These are phyloP conservation scores for Gracilaria domingensis DNA, from an alignment of 23 red algal genomes.

Conservation along the genomic window DNA sequence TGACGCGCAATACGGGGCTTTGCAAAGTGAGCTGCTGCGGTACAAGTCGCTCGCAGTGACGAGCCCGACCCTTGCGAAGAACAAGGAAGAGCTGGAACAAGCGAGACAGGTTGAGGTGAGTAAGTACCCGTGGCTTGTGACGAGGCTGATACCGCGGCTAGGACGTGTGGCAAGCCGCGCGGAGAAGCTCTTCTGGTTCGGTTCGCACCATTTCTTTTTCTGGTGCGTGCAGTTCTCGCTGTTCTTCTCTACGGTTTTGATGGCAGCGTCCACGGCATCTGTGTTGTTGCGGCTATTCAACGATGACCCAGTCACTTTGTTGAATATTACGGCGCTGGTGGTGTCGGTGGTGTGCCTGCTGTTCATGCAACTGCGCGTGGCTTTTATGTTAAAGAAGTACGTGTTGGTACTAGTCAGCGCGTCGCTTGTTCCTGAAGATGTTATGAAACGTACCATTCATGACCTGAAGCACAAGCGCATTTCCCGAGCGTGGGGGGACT, in stretches of 20 bases:
- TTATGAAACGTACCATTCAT: conserved; percentile 41
- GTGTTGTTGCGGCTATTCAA: conserved; percentile 2
- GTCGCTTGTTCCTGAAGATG: conserved; percentile 41
- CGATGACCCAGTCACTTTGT: neutral
- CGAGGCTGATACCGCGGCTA: conserved; percentile 61
- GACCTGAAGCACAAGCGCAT: conserved; percentile 33
- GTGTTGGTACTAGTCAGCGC: conserved; percentile 63
- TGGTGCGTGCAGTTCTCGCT: conserved; percentile 75
- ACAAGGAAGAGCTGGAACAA: conserved; percentile 12
- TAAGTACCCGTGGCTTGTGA: conserved; percentile 55
- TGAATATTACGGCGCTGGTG: conserved; percentile 42
- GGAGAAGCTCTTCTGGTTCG: conserved; percentile 78
- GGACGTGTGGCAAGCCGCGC: conserved; percentile 46
- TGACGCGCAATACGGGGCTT: neutral
- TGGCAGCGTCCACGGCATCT: conserved; percentile 40
- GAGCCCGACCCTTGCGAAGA: conserved; percentile 26
- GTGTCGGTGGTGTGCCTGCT: conserved; percentile 37
- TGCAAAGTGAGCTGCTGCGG: conserved; percentile 6
- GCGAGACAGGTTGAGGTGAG: neutral
- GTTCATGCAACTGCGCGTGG: conserved; percentile 56
- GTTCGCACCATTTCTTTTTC: conserved; percentile 68
- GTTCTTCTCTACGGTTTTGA: conserved; percentile 62
- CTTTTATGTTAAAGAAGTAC: conserved; percentile 54
- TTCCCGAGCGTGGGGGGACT: neutral
- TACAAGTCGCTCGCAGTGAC: neutral